Conservation (phyloP, 495 filamentous ascomycete species). For the Penicillium cosmopolitanum region DNA sequence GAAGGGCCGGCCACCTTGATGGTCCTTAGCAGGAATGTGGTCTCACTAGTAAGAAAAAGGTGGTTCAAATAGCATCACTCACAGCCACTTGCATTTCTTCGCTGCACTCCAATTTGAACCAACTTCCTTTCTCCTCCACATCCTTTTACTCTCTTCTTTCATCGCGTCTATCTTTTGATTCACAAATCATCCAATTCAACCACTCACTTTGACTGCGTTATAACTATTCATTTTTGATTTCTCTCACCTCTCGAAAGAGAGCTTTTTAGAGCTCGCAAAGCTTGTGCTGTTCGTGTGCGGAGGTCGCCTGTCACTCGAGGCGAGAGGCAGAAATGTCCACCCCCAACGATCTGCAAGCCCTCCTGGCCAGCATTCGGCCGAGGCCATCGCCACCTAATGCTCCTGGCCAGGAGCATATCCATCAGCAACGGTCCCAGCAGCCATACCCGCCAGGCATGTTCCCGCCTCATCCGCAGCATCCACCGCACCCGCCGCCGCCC, state of each 20-base stretch:
- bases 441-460: constrained; percentile 37
- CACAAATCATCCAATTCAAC: constrained; percentile 9
- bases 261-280: constrained; percentile 32
- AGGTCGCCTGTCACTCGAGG: constrained; percentile 35
- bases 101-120: constrained; percentile 1
- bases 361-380: constrained; percentile 50
- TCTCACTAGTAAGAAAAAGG: too few relatives aligned
- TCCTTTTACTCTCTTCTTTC: not conserved
- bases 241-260: constrained; percentile 45
- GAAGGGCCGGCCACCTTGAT: too few relatives aligned
- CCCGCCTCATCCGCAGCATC: constrained; percentile 39
- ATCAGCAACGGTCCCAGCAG: constrained; percentile 33
- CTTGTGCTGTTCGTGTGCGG: constrained; percentile 35
- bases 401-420: constrained; percentile 39
- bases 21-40: too few relatives aligned
- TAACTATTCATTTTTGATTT: constrained; percentile 20
- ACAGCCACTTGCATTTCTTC: not conserved
- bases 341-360: constrained; percentile 53
- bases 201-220: constrained; percentile 2
- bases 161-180: constrained; percentile 10
- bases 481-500: constrained; percentile 15
- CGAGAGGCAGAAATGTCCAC: constrained; percentile 57
- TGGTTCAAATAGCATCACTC: too few relatives aligned
- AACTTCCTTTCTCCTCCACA: not conserved
- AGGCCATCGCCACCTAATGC: constrained; percentile 44